Evolutionary conservation across 139 green algal species (phyloP).

Genomic region (Chlorella sp.): DNA sequence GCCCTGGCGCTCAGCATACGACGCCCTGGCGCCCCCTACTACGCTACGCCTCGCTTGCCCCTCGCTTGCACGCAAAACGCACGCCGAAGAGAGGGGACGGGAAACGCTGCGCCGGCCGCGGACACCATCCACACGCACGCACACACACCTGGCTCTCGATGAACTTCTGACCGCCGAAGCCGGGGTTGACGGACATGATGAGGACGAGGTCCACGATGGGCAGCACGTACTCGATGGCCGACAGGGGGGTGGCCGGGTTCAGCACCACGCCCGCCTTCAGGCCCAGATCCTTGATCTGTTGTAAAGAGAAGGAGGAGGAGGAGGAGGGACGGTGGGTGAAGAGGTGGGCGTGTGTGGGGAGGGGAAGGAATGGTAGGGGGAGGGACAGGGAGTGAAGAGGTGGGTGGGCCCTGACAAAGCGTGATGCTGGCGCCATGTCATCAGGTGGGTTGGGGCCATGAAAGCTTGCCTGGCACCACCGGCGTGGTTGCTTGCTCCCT

Average conservation of each 20-base stretch:
- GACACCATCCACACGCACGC: background rate
- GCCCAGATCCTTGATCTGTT: slow-evolving; percentile 98
- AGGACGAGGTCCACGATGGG: slow-evolving; percentile 93
- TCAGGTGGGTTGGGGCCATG: too few relatives aligned
- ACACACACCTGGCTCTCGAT: slow-evolving; percentile 78
- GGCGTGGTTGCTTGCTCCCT: too few relatives aligned
- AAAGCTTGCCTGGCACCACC: background rate
- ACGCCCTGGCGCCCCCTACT: too few relatives aligned
- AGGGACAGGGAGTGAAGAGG: background rate
- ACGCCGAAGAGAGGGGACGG: too few relatives aligned
- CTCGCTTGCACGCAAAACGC: too few relatives aligned
- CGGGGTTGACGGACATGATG: slow-evolving; percentile 99
- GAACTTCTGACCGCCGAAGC: slow-evolving; percentile 99
- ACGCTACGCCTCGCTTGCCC: too few relatives aligned
- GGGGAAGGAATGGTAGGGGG: background rate
- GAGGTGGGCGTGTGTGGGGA: background rate
- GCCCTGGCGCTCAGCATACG: too few relatives aligned
- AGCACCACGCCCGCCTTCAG: slow-evolving; percentile 97
- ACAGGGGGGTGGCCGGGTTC: slow-evolving; percentile 94
- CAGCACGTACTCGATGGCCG: slow-evolving; percentile 92
- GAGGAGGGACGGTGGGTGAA: background rate
- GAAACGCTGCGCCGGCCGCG: too few relatives aligned
- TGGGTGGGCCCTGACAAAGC: background rate
- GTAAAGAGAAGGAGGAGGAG: background rate
- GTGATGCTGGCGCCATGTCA: too few relatives aligned